phyloP scores from a whole-genome alignment of 2,329 filamentous ascomycete species.

The Trichoderma citrinoviride region DNA sequence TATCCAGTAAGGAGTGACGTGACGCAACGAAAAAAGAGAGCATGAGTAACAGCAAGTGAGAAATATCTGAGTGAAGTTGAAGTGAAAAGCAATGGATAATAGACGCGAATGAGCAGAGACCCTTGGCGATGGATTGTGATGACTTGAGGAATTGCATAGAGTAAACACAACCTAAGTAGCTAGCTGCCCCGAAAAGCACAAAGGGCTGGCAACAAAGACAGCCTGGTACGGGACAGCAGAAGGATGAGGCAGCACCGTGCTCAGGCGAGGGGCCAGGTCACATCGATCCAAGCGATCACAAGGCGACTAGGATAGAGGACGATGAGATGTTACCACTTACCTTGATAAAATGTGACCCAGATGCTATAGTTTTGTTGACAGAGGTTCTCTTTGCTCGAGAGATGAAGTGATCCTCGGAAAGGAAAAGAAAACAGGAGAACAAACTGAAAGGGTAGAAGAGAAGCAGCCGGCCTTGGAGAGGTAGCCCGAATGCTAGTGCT shows the following conservation, averaged over 20 bases:
- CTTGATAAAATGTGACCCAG: background rate
- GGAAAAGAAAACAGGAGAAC: background rate
- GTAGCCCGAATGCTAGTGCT: no score
- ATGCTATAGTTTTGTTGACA: background rate
- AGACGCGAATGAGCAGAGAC: background rate
- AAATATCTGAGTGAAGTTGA: background rate
- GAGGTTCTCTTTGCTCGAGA: background rate
- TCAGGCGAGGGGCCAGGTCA: background rate
- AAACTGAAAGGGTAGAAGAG: background rate
- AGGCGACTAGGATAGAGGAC: background rate
- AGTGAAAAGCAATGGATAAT: conserved; percentile 11
- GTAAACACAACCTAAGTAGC: background rate
- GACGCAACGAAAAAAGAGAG: no score
- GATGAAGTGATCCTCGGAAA: background rate
- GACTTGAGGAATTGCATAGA: background rate
- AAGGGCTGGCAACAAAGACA: background rate
- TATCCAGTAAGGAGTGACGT: background rate
- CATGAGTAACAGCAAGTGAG: background rate
- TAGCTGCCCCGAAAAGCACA: background rate
- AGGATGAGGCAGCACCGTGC: no score
- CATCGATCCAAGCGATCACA: background rate
- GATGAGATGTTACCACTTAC: background rate
- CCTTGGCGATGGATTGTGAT: background rate
- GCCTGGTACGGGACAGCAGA: background rate
- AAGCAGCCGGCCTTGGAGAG: background rate